Evolutionary conservation across 176 grass and related monocot genomes (phyloP).

Genomic region (Oryza coarctata): DNA sequence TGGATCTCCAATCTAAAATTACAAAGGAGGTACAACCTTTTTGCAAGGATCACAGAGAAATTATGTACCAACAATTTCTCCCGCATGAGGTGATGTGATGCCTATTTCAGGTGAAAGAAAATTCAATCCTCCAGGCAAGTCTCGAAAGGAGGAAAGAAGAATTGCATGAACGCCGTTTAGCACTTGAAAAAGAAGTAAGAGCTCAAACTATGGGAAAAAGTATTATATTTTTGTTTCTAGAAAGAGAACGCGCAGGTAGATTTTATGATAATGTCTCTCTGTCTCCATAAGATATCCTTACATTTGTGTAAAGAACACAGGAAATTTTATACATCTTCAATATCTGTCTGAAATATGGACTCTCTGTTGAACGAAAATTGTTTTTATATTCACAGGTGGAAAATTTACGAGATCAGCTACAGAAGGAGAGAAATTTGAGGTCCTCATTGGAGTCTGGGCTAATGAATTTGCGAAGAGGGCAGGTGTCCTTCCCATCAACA

Average conservation of each 20-base stretch:
- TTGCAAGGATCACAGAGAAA: conserved; percentile 26
- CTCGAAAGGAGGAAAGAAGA: conserved; percentile 65
- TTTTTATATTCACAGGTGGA: conserved; percentile 66
- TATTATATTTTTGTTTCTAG: conserved; percentile 28
- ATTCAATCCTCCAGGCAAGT: conserved; percentile 63
- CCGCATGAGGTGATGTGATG: conserved; percentile 31
- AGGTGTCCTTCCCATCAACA: conserved; percentile 52
- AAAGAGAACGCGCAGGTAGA: conserved; percentile 6
- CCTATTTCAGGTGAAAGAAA: conserved; percentile 76
- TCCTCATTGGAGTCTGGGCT: conserved; percentile 76
- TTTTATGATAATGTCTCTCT: conserved; percentile 4
- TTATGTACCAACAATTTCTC: conserved; percentile 21
- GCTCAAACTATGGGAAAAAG: conserved; percentile 5
- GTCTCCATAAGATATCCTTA: not conserved
- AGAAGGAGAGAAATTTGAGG: conserved; percentile 78
- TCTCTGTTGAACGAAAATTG: conserved; percentile 25
- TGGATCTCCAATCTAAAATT: conserved; percentile 81
- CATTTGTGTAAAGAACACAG: not conserved
- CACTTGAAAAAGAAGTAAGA: conserved; percentile 94
- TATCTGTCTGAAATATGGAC: not conserved
- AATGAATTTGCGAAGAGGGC: conserved; percentile 67
- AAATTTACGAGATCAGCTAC: conserved; percentile 72
- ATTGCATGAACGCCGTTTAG: conserved; percentile 60
- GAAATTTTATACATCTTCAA: not conserved
- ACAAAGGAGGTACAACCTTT: conserved; percentile 61